phyloP scores from a whole-genome alignment of 225 moss, liverwort and hornwort species.

The Sphagnum contortum region DNA sequence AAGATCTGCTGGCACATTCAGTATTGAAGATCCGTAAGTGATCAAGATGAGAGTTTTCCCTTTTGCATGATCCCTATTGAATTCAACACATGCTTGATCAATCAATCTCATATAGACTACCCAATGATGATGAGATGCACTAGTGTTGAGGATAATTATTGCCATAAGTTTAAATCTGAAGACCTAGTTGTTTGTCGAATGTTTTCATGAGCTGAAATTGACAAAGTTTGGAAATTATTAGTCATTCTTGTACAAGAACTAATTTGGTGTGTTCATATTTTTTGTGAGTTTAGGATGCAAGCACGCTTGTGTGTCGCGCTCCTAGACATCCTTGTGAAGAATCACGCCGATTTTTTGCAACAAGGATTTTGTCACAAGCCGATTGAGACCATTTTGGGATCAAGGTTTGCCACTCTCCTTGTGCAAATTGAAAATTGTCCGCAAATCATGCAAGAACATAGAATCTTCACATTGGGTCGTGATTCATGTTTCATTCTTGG shows the following conservation, averaged over 20 bases:
- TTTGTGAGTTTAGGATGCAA: conserved; percentile 26
- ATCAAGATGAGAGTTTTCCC: background rate
- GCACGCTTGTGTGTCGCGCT: conserved; percentile 39
- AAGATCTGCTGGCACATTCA: conserved; percentile 13
- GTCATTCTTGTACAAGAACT: background rate
- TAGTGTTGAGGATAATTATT: no score
- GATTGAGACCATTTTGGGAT: conserved; percentile 36
- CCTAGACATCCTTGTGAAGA: conserved; percentile 21
- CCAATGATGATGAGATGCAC: conserved; percentile 1
- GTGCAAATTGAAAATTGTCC: conserved; percentile 12
- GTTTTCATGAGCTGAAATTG: conserved; percentile 1
- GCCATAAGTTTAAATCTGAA: no score
- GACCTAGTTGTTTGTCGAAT: no score
- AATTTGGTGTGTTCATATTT: background rate
- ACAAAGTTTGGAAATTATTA: conserved; percentile 9
- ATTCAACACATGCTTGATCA: no score
- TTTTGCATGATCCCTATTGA: no score
- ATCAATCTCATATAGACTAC: no score
- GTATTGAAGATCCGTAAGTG: conserved; percentile 25
- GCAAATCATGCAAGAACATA: conserved; percentile 19
- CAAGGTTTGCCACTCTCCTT: conserved; percentile 32
- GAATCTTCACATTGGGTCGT: no score
- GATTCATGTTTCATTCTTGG: no score
- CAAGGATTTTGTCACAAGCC: conserved; percentile 21
- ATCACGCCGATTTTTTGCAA: conserved; percentile 10